Percentiles rank a stretch among this genome's conserved stretches.
phyloP scores from a whole-genome alignment of 2,329 filamentous ascomycete species.

The Alternaria solani region DNA sequence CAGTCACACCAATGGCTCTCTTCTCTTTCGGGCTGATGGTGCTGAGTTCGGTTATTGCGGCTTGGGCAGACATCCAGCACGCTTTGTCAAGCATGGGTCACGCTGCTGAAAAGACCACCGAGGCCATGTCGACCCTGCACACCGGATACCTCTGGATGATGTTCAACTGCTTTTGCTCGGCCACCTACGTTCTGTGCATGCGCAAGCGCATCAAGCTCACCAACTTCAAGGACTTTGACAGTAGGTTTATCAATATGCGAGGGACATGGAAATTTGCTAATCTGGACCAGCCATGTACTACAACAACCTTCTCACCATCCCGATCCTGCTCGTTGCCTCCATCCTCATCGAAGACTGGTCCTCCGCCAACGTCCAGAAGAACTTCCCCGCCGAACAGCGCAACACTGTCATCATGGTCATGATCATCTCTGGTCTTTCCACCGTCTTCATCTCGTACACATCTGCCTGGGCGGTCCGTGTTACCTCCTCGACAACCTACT shows the following conservation, averaged over 20 bases:
- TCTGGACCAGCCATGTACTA: conserved; percentile 90
- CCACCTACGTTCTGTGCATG: conserved; percentile 90
- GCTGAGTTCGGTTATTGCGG: conserved; percentile 89
- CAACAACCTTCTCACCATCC: conserved; percentile 97
- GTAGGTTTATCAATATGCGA: conserved; percentile 63
- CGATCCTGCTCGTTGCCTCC: conserved; percentile 83
- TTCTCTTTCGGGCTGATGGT: conserved; percentile 98
- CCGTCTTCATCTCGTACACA: conserved; percentile 99
- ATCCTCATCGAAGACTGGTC: conserved; percentile 94
- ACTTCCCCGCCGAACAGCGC: conserved; percentile 85
- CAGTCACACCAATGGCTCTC: conserved; percentile 83
- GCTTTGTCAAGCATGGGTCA: conserved; percentile 71
- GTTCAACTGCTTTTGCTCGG: conserved; percentile 93
- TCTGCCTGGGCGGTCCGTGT: conserved; percentile 98
- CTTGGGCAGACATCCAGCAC: conserved; percentile 95
- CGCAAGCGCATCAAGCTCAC: conserved; percentile 99
- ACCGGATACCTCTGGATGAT: conserved; percentile 98
- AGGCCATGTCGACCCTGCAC: conserved; percentile 87
- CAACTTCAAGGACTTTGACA: conserved; percentile 99
- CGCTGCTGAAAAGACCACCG: conserved; percentile 66
- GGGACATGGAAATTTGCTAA: conserved; percentile 14
- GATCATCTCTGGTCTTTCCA: conserved; percentile 90
- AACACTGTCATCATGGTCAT: conserved; percentile 85
- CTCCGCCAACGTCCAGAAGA: conserved; percentile 77
- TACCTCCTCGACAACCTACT: conserved; percentile 97